A percentile compares a stretch with the other conserved stretches of the same genome.
Conservation (phyloP, 2,329 filamentous ascomycete genomes). For the Neonectria neomacrospora region DNA sequence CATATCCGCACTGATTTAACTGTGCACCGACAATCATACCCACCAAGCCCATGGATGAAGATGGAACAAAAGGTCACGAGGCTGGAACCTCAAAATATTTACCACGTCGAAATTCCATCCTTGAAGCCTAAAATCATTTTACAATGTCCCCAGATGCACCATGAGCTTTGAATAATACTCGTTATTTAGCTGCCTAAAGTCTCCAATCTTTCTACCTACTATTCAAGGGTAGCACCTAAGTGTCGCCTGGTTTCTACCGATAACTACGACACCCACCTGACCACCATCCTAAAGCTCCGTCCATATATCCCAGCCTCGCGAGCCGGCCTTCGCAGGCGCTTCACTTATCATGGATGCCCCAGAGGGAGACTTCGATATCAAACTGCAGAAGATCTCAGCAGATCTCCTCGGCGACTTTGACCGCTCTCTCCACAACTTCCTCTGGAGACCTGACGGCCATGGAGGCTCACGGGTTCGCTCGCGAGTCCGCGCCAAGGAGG, state of each 20-base stretch:
- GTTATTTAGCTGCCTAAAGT: slow-evolving; percentile 5
- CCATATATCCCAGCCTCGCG: slow-evolving; percentile 9
- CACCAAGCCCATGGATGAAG: background rate
- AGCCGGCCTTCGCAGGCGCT: slow-evolving; percentile 1
- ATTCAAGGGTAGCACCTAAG: slow-evolving; percentile 3
- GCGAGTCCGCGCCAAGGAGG: slow-evolving; percentile 62
- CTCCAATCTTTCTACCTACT: slow-evolving; percentile 26
- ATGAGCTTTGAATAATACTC: too few relatives aligned
- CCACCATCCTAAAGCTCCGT: slow-evolving; percentile 1
- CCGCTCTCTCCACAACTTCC: slow-evolving; percentile 61
- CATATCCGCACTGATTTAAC: background rate
- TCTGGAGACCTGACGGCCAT: slow-evolving; percentile 62
- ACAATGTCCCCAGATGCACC: background rate
- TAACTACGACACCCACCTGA: slow-evolving; percentile 6
- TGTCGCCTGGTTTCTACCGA: slow-evolving; percentile 28
- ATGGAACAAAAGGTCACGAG: background rate
- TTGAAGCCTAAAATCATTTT: background rate
- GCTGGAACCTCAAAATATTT: too few relatives aligned
- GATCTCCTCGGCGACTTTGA: slow-evolving; percentile 70
- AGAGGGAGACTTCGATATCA: slow-evolving; percentile 70
- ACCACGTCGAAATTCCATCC: background rate
- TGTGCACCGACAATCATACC: background rate
- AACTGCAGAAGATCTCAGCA: slow-evolving; percentile 69
- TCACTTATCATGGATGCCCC: slow-evolving; percentile 65
- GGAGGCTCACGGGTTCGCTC: slow-evolving; percentile 56